Evolutionary conservation across 139 green algal species (phyloP).

Genomic region (Chlorella sp.): DNA sequence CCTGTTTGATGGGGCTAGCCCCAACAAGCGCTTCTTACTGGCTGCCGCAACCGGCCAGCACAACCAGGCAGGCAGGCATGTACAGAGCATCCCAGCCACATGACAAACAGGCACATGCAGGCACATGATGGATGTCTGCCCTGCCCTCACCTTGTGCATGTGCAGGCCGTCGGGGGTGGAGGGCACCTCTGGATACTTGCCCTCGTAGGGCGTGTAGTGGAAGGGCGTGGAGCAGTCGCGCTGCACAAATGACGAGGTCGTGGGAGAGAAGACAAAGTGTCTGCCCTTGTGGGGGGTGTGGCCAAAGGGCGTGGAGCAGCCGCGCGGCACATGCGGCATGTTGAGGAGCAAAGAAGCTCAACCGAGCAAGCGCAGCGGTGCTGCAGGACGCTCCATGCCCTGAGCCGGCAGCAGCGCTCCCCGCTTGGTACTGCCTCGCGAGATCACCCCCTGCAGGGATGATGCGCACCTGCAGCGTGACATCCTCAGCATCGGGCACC

Average conservation of each 20-base stretch:
- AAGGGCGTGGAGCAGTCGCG: constrained; percentile 77
- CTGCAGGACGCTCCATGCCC: too few species aligned
- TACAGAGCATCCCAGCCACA: too few species aligned
- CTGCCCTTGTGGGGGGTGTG: constrained; percentile 77
- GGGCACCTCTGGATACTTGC: constrained; percentile 63
- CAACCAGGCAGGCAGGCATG: too few species aligned
- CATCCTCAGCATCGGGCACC: constrained; percentile 66
- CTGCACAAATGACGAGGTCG: background rate
- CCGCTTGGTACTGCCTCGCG: background rate
- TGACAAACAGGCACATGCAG: too few species aligned
- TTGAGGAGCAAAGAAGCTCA: too few species aligned
- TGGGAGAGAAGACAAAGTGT: background rate
- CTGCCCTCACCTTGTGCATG: constrained; percentile 60
- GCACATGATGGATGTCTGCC: too few species aligned
- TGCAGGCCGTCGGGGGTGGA: constrained; percentile 71
- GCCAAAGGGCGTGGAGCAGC: constrained; percentile 76
- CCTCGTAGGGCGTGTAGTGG: constrained; percentile 76
- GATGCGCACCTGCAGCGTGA: constrained; percentile 49
- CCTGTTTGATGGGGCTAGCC: too few species aligned
- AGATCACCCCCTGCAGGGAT: background rate
- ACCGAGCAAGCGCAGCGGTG: too few species aligned
- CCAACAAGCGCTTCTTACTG: too few species aligned
- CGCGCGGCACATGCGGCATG: constrained; percentile 32
- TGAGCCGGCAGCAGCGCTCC: background rate
- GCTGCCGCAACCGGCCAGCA: too few species aligned